Percentiles rank a stretch among this genome's conserved stretches.
Conservation (phyloP, 1,284 basidiomycete genomes). For the Vanrija sp. region DNA sequence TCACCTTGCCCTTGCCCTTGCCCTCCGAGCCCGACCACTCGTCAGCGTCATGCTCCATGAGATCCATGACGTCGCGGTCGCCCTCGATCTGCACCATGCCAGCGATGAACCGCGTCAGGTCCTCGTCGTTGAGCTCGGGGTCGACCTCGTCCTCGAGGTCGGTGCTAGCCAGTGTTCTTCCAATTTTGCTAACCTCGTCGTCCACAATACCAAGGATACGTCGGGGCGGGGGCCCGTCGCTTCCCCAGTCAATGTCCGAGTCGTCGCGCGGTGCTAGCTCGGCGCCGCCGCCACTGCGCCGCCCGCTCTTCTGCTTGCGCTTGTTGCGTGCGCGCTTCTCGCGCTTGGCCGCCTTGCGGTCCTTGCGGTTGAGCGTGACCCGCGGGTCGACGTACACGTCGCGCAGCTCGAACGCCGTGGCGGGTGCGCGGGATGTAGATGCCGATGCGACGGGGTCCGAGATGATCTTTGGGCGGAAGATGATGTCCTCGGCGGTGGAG, state of each 20-base stretch:
- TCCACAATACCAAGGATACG: conserved; percentile 5
- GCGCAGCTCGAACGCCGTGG: conserved; percentile 6
- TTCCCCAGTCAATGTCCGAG: conserved; percentile 50
- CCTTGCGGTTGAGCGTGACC: conserved; percentile 18
- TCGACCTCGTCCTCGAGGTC: conserved; percentile 15
- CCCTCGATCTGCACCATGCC: conserved; percentile 17
- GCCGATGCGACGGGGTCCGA: conserved; percentile 11
- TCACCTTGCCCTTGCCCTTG: conserved; percentile 10
- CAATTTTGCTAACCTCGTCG: conserved; percentile 16
- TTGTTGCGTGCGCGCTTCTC: conserved; percentile 25
- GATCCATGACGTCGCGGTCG: conserved; percentile 9
- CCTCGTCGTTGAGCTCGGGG: conserved; percentile 25
- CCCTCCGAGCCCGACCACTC: conserved; percentile 2
- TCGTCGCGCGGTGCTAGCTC: conserved; percentile 28
- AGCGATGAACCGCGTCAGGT: conserved; percentile 25
- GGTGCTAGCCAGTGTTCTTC: conserved; percentile 16
- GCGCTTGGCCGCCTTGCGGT: conserved; percentile 28
- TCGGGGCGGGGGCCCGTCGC: conserved; percentile 39
- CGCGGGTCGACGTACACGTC: conserved; percentile 24
- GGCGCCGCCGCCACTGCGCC: conserved; percentile 9
- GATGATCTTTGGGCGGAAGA: conserved; percentile 36
- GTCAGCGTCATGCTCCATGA: conserved; percentile 14
- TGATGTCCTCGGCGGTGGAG: conserved; percentile 35
- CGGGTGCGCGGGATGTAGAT: conserved; percentile 1
- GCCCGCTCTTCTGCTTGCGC: conserved; percentile 12